Evolutionary conservation across 2,329 filamentous ascomycete species (phyloP).

Genomic region (Ilyonectria sp.): DNA sequence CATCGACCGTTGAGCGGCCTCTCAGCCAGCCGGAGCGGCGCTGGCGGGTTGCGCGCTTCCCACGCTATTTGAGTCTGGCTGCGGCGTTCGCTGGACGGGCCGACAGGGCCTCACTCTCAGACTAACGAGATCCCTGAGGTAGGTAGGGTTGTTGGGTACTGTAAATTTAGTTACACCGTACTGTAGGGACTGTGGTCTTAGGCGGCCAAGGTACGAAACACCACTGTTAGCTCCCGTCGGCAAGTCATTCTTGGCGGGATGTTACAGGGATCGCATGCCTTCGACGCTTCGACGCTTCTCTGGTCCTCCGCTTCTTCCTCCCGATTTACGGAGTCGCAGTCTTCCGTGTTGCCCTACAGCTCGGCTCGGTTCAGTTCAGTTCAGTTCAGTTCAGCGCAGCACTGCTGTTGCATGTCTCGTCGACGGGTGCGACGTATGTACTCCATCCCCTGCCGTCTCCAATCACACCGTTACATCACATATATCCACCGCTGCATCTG

Average conservation of each 20-base stretch:
- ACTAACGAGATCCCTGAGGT: not conserved
- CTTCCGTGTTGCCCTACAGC: not conserved
- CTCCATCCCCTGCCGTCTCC: slow-evolving; percentile 2
- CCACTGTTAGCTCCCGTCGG: slow-evolving; percentile 21
- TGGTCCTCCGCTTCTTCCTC: too few species aligned
- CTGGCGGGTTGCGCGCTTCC: slow-evolving; percentile 24
- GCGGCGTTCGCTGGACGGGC: not conserved
- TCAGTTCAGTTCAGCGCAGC: not conserved
- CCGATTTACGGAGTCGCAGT: too few species aligned
- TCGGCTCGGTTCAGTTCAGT: not conserved
- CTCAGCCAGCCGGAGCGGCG: slow-evolving; percentile 6
- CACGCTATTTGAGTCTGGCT: slow-evolving; percentile 2
- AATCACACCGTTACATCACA: slow-evolving; percentile 18
- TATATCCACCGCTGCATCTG: slow-evolving; percentile 10
- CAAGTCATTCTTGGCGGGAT: slow-evolving; percentile 13
- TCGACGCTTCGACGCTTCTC: not conserved
- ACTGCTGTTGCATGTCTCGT: not conserved
- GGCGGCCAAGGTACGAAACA: slow-evolving; percentile 9
- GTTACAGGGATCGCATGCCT: slow-evolving; percentile 10
- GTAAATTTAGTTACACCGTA: too few species aligned
- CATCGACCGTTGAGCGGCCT: not conserved
- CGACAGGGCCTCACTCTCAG: not conserved
- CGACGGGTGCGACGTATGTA: not conserved
- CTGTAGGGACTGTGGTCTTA: slow-evolving; percentile 4
- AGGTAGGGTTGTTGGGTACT: not conserved